Percentiles rank a stretch among this genome's conserved stretches.
Evolutionary conservation across 2,329 filamentous ascomycete species (phyloP).

Genomic region (Metarhizium album): DNA sequence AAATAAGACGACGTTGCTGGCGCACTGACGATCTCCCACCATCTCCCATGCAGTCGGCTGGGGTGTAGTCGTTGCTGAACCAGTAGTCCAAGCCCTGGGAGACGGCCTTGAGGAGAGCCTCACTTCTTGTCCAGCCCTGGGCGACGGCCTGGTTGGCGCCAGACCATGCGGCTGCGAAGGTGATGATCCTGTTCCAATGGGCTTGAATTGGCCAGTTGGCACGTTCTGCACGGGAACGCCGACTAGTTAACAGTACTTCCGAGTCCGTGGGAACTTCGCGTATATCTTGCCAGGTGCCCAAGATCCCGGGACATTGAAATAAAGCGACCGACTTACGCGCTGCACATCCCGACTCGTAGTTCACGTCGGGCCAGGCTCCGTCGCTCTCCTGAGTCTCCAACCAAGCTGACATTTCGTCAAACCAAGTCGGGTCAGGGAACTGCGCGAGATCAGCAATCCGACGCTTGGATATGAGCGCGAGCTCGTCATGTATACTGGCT

Average conservation of each 20-base stretch:
- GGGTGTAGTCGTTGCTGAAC: conserved; percentile 14
- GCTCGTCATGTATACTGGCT: conserved; percentile 4
- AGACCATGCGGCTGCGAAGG: conserved; percentile 14
- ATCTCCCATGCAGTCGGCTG: conserved; percentile 12
- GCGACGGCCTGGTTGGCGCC: conserved; percentile 12
- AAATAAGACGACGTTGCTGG: background rate
- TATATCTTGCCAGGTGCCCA: background rate
- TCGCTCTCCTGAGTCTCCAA: conserved; percentile 11
- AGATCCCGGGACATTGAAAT: background rate
- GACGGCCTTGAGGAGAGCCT: conserved; percentile 8
- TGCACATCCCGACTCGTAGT: conserved; percentile 13
- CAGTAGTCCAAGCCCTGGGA: conserved; percentile 13
- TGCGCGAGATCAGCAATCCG: conserved; percentile 12
- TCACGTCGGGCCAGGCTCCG: conserved; percentile 15
- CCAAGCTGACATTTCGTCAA: conserved; percentile 10
- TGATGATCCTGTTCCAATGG: conserved; percentile 14
- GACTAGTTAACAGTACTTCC: background rate
- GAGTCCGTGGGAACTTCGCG: background rate
- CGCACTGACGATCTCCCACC: conserved; percentile 6
- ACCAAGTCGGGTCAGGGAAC: conserved; percentile 12
- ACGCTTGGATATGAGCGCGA: conserved; percentile 9
- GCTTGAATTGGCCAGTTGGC: conserved; percentile 16
- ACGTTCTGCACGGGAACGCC: conserved; percentile 7
- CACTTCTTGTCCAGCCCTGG: conserved; percentile 9
- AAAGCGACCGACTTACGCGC: conserved; percentile 9